phyloP scores from a whole-genome alignment of 306 rosid genomes.

The Alnus rubra region DNA sequence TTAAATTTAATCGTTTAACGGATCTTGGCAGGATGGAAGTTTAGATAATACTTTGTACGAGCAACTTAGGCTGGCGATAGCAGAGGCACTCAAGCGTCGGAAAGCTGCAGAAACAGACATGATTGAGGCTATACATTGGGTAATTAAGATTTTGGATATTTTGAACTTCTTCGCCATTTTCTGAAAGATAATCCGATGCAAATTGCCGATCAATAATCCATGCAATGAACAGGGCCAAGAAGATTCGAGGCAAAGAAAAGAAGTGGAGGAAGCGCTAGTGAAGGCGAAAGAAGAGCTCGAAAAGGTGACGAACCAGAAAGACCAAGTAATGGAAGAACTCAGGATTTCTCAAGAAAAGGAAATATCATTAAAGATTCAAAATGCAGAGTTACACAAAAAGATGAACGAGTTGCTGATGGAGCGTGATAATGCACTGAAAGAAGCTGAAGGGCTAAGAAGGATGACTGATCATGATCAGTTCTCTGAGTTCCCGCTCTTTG shows the following conservation, averaged over 20 bases:
- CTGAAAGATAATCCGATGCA: background rate
- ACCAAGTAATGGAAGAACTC: constrained; percentile 54
- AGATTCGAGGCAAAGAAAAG: constrained; percentile 65
- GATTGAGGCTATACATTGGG: background rate
- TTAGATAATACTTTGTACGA: background rate
- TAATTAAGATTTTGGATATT: background rate
- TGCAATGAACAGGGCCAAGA: constrained; percentile 49
- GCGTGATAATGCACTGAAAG: constrained; percentile 58
- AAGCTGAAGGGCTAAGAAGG: constrained; percentile 73
- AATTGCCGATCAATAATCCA: constrained; percentile 8
- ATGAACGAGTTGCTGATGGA: constrained; percentile 57
- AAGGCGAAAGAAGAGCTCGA: constrained; percentile 50
- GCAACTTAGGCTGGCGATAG: background rate
- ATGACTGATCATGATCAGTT: constrained; percentile 37
- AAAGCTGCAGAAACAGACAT: background rate
- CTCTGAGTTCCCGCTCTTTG: constrained; percentile 61
- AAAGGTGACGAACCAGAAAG: constrained; percentile 41
- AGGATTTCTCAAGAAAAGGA: constrained; percentile 49
- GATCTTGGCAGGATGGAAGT: background rate
- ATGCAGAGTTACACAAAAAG: constrained; percentile 56
- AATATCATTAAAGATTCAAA: constrained; percentile 49
- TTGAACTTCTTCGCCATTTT: background rate
- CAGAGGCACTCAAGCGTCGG: background rate
- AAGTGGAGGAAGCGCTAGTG: constrained; percentile 53
- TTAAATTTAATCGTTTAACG: background rate